Base-by-base conservation (phyloP, 495 filamentous ascomycete species). In the Lophiostoma macrostomum region DNA sequence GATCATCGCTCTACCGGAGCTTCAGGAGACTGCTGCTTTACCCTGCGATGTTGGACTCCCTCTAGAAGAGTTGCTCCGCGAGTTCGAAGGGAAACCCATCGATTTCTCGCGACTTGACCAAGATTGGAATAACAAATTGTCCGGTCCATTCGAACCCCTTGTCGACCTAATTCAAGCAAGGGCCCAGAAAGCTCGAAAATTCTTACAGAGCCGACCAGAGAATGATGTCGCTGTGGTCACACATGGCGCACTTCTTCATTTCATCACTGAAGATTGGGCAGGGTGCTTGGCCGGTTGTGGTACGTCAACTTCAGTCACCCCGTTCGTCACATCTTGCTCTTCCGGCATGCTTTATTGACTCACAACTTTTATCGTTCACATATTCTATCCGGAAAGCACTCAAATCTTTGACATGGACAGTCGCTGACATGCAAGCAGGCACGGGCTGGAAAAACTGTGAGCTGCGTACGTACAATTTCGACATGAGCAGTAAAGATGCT, bases 391-490 rank as follows among this genome's bases (percentile, higher is more conserved):
- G n/a, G n/a, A n/a, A n/a, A n/a, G n/a, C n/a, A n/a, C n/a, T n/a
- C n/a, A n/a, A n/a, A n/a, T n/a, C n/a, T n/a, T n/a, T n/a, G n/a
- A n/a, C n/a, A n/a, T n/a, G n/a, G n/a, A n/a, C n/a, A n/a, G n/a
- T n/a, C n/a, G 45, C 32, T 16, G 22, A 52, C 35, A 8, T 23
- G 19, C 24, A 41, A n/a, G 28, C 36, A 75, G 85, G 88, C 24
- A 94, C 90, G 0, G 88, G 87, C 14, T 96, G 91, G 91, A 58
- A 59, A 8, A 96, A 96, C 68, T 85, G 84, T 10, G 90, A 96
- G 69, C 87, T 76, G 64, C 82, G 91, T 41, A 82, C 80, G 6
- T 96, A 85, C 67, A 69, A 69, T 25, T 95, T 94, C 71, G 71
- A 50, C 35, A 29, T 14, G 11, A 69, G 4, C 75, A 82, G 20